Conservation (phyloP, 495 filamentous ascomycete species). For the Apiosordaria backusii region DNA sequence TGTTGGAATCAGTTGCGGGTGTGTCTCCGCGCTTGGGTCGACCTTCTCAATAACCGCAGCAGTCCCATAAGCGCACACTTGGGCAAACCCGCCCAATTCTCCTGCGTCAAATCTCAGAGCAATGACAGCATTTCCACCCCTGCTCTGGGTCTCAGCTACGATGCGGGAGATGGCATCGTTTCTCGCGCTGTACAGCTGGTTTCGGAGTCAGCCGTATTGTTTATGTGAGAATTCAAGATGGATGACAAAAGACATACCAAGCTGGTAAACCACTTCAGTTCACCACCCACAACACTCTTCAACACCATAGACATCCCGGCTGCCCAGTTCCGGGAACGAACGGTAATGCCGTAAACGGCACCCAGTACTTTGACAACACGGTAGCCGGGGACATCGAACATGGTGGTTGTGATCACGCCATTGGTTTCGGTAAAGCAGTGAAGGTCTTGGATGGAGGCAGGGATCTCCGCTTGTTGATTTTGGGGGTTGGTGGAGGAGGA, state of each 20-base stretch:
- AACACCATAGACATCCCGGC: slow-evolving; percentile 45
- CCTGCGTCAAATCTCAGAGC: slow-evolving; percentile 54
- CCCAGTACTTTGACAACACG: slow-evolving; percentile 55
- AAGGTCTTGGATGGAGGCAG: slow-evolving; percentile 37
- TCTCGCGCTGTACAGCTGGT: slow-evolving; percentile 48
- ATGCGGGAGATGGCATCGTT: slow-evolving; percentile 54
- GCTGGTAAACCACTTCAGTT: slow-evolving; percentile 55
- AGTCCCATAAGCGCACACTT: slow-evolving; percentile 59
- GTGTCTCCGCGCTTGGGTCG: slow-evolving; percentile 19
- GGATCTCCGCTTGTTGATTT: slow-evolving; percentile 27
- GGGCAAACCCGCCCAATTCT: slow-evolving; percentile 49
- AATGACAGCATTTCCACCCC: slow-evolving; percentile 60
- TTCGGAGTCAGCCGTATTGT: slow-evolving; percentile 5
- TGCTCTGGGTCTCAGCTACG: slow-evolving; percentile 53
- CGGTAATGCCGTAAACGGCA: slow-evolving; percentile 57
- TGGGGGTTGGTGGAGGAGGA: slow-evolving; percentile 18
- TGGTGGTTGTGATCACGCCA: slow-evolving; percentile 54
- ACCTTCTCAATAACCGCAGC: slow-evolving; percentile 51
- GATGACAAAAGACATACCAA: slow-evolving; percentile 29
- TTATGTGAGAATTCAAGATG: not conserved
- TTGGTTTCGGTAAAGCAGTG: slow-evolving; percentile 60
- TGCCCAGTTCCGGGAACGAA: slow-evolving; percentile 52
- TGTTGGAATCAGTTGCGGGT: slow-evolving; percentile 20
- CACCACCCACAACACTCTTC: slow-evolving; percentile 52
- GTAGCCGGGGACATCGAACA: slow-evolving; percentile 55